Conservation (phyloP, 192 early-diverging fungal species). For the Radiomyces spectabilis region DNA sequence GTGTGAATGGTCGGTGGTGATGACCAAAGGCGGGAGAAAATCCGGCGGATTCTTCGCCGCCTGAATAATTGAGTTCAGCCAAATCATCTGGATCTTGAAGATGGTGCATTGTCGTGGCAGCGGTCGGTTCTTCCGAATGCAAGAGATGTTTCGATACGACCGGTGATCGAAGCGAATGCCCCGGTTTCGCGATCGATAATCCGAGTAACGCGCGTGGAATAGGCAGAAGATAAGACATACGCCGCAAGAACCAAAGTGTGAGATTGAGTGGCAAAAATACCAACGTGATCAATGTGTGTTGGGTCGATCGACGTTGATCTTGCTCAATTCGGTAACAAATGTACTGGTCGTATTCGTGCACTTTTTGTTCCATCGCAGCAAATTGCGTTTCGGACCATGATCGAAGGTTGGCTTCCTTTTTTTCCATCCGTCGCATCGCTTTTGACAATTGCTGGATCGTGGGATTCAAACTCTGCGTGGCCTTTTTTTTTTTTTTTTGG, state of each 20-base stretch:
- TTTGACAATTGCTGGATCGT: conserved; percentile 45
- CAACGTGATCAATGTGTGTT: conserved; percentile 20
- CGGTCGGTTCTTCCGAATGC: too few relatives aligned
- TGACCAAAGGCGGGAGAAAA: too few relatives aligned
- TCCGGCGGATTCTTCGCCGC: too few relatives aligned
- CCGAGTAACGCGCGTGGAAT: conserved; percentile 7
- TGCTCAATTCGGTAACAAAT: conserved; percentile 44
- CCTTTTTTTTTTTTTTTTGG: conserved; percentile 9
- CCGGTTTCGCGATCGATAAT: too few relatives aligned
- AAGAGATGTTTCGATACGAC: too few relatives aligned
- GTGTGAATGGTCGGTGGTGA: too few relatives aligned
- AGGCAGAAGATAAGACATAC: conserved; percentile 19
- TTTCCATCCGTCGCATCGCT: conserved; percentile 45
- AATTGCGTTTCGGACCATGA: conserved; percentile 48
- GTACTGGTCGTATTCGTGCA: conserved; percentile 46
- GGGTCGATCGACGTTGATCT: conserved; percentile 34
- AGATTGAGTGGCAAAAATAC: conserved; percentile 49
- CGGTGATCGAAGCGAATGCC: too few relatives aligned
- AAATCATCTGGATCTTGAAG: too few relatives aligned
- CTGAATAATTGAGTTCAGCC: too few relatives aligned
- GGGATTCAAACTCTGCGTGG: conserved; percentile 38
- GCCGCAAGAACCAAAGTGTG: conserved; percentile 22
- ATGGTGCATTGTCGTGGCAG: too few relatives aligned
- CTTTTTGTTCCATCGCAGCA: conserved; percentile 36
- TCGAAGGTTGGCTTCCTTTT: conserved; percentile 42